Base-by-base conservation (phyloP, 1,139 yeast genomes). In the Candida sojae region DNA sequence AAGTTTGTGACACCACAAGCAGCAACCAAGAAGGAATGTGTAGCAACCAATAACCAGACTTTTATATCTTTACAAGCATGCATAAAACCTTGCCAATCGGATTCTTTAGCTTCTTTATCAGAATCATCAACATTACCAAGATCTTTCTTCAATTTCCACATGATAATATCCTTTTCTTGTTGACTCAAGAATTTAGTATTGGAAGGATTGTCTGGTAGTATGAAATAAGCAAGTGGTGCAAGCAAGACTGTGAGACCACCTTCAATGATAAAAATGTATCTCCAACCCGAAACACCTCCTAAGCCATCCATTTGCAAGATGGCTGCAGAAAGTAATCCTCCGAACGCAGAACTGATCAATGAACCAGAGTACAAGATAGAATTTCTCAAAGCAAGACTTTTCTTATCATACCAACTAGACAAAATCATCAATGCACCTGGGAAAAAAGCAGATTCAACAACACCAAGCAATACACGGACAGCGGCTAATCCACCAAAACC, bases 341-440 rank as follows among this genome's bases (percentile, higher is more conserved):
- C 87, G 65, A 88, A 87, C 4, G 92, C 96, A 61, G 93, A 91
- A 26, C 92, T 87, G 51, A 86, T 73, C 57, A 86, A 79, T 11
- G 89, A 82, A 43, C 89, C 86, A 39, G 86, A 73, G 59, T 79
- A 82, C 54, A 84, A 72, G 48, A 83, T 68, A 11, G 88, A 79
- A 59, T 80, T 77, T 59, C 90, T 71, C 38, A 78, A 66, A 7
- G 83, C 70, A 51, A 78, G 66, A 49, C 78, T 79, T 47, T 71
- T 71, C 51, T 75, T 68, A 40, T 71, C 71, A 54, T 80, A 80
- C 74, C 80, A 80, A 54, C 73, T 71, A 21, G 81, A 73, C 47
- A 79, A 66, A 36, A 75, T 70, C 54, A 73, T 71, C 46, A 79
- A 71, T 41, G 78, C 74, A 42, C 82, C 80, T 8, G 83, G 82